These are phyloP conservation scores for Lophiotrema nucula DNA, from an alignment of 495 filamentous ascomycete species.

Conservation along the genomic window DNA sequence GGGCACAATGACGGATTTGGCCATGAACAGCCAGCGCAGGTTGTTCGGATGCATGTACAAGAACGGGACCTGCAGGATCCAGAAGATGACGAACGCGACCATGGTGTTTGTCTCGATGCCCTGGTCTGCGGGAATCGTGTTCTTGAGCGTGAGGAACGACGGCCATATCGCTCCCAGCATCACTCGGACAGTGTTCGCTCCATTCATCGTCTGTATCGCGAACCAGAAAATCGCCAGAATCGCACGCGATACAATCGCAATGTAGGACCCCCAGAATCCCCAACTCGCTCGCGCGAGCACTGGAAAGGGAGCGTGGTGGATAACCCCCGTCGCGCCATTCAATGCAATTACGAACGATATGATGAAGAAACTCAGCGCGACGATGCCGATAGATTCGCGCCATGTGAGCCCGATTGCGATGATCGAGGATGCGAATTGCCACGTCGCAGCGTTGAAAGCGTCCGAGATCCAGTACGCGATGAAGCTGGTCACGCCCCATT, in stretches of 20 bases:
- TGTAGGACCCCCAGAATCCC: constrained; percentile 68
- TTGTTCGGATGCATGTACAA: constrained; percentile 57
- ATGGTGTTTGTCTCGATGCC: constrained; percentile 67
- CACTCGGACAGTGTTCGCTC: constrained; percentile 61
- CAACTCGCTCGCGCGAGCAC: constrained; percentile 65
- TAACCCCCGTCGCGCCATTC: constrained; percentile 54
- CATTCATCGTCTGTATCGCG: constrained; percentile 66
- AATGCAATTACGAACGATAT: constrained; percentile 62
- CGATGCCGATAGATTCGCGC: constrained; percentile 59
- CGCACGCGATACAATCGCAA: constrained; percentile 64
- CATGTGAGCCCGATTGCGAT: constrained; percentile 49
- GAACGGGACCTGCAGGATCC: constrained; percentile 54
- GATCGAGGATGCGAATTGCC: constrained; percentile 34
- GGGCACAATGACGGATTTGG: constrained; percentile 56
- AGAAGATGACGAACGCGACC: constrained; percentile 64
- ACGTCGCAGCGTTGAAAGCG: constrained; percentile 33
- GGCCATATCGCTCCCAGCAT: constrained; percentile 69
- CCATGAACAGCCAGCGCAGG: constrained; percentile 58
- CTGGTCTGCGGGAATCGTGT: constrained; percentile 47
- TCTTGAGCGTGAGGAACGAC: constrained; percentile 36
- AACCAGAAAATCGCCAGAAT: constrained; percentile 73
- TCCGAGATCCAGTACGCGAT: constrained; percentile 38
- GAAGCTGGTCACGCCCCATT: constrained; percentile 33
- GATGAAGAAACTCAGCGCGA: constrained; percentile 61
- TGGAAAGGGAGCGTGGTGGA: constrained; percentile 65